Evolutionary conservation across 2,329 filamentous ascomycete species (phyloP).

Genomic region (Rhynchosporium secalis): DNA sequence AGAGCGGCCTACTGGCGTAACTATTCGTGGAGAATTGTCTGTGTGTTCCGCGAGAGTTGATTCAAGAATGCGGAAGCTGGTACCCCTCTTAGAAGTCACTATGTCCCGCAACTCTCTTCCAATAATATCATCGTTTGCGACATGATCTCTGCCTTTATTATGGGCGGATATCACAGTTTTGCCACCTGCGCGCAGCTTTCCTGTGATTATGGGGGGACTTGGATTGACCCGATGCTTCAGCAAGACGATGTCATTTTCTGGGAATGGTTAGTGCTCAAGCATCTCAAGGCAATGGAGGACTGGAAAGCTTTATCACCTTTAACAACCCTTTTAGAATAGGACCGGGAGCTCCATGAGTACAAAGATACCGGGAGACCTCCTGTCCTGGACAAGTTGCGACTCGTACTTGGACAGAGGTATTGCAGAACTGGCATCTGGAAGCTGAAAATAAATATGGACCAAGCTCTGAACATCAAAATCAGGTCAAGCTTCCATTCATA

Average conservation of each 20-base stretch:
- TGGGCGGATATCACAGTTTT: conserved; percentile 35
- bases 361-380: not conserved
- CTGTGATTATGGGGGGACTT: conserved; percentile 41
- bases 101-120: conserved; percentile 33
- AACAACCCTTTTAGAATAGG: conserved; percentile 16
- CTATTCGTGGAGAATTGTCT: conserved; percentile 62
- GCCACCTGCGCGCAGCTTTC: conserved; percentile 43
- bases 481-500: conserved; percentile 1
- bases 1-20: conserved; percentile 65
- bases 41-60: conserved; percentile 76
- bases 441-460: not conserved
- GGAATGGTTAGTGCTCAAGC: not conserved
- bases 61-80: conserved; percentile 49
- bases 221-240: conserved; percentile 27
- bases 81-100: conserved; percentile 26
- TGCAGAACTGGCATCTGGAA: conserved; percentile 13
- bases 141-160: conserved; percentile 22
- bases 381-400: conserved; percentile 6
- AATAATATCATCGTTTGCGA: conserved; percentile 44
- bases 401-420: not conserved
- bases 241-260: conserved; percentile 40
- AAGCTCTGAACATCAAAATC: not conserved
- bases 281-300: not conserved
- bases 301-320: conserved; percentile 23
- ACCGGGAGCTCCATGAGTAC: not conserved